Evolutionary conservation across 108 stramenopile genomes (phyloP).

Genomic region (Conticribra weissflogii): DNA sequence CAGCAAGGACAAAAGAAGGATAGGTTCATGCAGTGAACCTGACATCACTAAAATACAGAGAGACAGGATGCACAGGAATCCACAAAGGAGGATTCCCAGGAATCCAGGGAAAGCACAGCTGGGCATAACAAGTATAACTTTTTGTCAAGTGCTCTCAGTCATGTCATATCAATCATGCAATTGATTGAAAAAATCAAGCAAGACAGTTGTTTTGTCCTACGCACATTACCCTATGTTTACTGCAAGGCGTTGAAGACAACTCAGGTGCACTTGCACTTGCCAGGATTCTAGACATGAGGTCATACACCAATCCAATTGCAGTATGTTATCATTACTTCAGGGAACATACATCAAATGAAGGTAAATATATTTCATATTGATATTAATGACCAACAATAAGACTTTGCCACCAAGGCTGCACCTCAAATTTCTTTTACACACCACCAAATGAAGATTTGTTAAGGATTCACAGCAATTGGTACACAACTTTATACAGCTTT

Average conservation of each 20-base stretch:
- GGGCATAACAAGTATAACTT: constrained; percentile 24
- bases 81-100: too few relatives aligned
- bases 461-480: too few relatives aligned
- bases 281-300: constrained; percentile 6
- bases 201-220: constrained; percentile 4
- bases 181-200: too few relatives aligned
- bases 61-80: too few relatives aligned
- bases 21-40: too few relatives aligned
- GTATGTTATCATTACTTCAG: constrained; percentile 35
- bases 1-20: too few relatives aligned
- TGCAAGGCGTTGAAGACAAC: constrained; percentile 51
- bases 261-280: constrained; percentile 33
- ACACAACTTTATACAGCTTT: too few relatives aligned
- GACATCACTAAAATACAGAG: too few relatives aligned
- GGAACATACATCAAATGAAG: constrained; percentile 16
- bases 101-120: too few relatives aligned
- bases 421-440: constrained; percentile 3
- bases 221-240: constrained; percentile 8
- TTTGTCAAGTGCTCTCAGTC: constrained; percentile 8
- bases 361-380: constrained; percentile 34
- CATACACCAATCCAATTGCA: constrained; percentile 33
- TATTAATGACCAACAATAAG: constrained; percentile 19
- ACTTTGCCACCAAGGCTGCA: constrained; percentile 10
- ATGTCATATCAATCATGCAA: constrained; percentile 18
- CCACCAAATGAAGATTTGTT: neutral